Percentiles rank a stretch among this genome's conserved stretches.
Conservation (phyloP, 2,329 filamentous ascomycete species). For the Emergomyces pasteurianus region DNA sequence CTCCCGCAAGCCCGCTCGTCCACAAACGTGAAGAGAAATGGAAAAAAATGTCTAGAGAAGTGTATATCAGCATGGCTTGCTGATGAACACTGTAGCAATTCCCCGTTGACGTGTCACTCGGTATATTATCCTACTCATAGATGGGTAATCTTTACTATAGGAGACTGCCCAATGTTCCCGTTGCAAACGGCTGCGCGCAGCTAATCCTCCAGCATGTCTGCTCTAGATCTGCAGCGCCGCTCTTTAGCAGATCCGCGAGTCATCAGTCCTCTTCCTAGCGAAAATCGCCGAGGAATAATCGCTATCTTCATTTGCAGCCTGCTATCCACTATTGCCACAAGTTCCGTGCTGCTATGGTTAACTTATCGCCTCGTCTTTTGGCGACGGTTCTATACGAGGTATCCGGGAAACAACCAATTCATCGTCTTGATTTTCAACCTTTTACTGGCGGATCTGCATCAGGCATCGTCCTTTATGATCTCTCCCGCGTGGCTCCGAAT, state of each 20-base stretch:
- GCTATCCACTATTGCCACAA: slow-evolving; percentile 35
- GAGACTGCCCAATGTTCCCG: neutral
- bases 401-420: slow-evolving; percentile 43
- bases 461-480: slow-evolving; percentile 38
- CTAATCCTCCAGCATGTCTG: neutral
- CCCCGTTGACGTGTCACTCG: neutral
- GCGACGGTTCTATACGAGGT: slow-evolving; percentile 35
- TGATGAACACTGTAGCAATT: neutral
- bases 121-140: neutral
- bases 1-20: neutral
- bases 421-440: slow-evolving; percentile 42
- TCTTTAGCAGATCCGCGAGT: neutral
- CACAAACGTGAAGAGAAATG: neutral
- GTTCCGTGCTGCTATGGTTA: slow-evolving; percentile 34
- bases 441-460: slow-evolving; percentile 39
- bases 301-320: slow-evolving; percentile 35
- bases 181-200: neutral
- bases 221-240: neutral
- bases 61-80: neutral
- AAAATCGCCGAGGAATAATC: slow-evolving; percentile 26
- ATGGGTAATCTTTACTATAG: neutral
- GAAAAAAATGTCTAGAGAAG: neutral
- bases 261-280: neutral
- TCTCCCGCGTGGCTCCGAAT: slow-evolving; percentile 36
- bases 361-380: slow-evolving; percentile 40